Percentiles rank a stretch among this genome's conserved stretches.
These are phyloP conservation scores for Colletotrichum coccodes DNA, from an alignment of 2,329 filamentous ascomycete species.

Conservation along the genomic window DNA sequence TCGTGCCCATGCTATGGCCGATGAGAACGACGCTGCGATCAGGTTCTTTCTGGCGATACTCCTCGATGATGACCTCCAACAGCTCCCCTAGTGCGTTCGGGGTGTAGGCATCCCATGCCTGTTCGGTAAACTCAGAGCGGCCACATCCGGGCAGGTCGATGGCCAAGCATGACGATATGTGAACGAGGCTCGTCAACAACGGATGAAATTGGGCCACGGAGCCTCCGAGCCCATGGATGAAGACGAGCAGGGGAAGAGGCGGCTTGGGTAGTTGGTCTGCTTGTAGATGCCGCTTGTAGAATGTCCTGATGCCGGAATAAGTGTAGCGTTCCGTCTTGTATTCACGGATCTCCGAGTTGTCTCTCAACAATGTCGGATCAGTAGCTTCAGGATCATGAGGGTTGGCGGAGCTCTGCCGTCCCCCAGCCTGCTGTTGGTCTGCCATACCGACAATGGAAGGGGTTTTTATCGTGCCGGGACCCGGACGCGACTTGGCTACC, in stretches of 20 bases:
- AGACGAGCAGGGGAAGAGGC: constrained; percentile 85
- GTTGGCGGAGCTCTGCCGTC: constrained; percentile 17
- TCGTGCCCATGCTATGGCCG: constrained; percentile 91
- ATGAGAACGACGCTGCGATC: constrained; percentile 82
- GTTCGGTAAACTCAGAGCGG: constrained; percentile 77
- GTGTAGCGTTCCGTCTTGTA: constrained; percentile 78
- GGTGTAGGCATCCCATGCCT: constrained; percentile 81
- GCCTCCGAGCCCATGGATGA: constrained; percentile 93
- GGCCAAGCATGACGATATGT: constrained; percentile 85
- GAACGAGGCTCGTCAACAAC: constrained; percentile 82
- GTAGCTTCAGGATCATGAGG: constrained; percentile 58
- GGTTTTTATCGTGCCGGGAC: not conserved
- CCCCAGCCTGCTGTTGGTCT: constrained; percentile 20
- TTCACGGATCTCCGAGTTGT: constrained; percentile 76
- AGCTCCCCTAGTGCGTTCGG: constrained; percentile 80
- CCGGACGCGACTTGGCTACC: not conserved
- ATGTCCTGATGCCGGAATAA: constrained; percentile 83
- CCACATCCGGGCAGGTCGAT: constrained; percentile 94
- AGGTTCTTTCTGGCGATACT: constrained; percentile 72
- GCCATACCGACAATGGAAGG: constrained; percentile 19
- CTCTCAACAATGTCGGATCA: constrained; percentile 83
- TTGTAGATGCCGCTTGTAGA: constrained; percentile 85
- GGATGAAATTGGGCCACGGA: constrained; percentile 89
- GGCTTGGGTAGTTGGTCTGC: constrained; percentile 80
- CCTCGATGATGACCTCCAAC: constrained; percentile 78